Base-by-base conservation (phyloP, 176 grass and related monocot genomes). In the Bothriochloa decipiens region DNA sequence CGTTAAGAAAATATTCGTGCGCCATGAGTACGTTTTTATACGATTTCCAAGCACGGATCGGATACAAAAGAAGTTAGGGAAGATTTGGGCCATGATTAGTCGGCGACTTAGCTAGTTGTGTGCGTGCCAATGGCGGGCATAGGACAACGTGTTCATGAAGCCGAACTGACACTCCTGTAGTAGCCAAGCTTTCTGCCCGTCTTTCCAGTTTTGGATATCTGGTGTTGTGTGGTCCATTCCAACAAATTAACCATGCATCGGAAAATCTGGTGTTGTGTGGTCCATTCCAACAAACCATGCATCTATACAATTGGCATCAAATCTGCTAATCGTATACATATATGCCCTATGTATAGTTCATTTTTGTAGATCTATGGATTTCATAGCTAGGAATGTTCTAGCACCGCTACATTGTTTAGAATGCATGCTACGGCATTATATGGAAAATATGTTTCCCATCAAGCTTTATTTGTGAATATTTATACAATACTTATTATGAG, bases 1-100 rank as follows among this genome's bases (percentile, higher is more conserved):
- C 43, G 81, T 79, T 79, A 84, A 65, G 35, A 74, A 83, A 84
- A 72, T 84, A 67, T 88, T 88, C 33, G 27, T 66, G 35, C 25
- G 35, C 25, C 45, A 62, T 74, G 46, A 43, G 35, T 36, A 36
- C 35, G 50, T 33, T 67, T 65, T 75, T 75, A 75, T 74, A 74
- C 49, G 46, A 65, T 88, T 46, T 68, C 73, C 87, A 84, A 3
- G 29, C 29, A 32, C 29, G 35, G 35, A 36, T 36, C 17, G 5
- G 74, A 84, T 88, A 79, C 33, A 84, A 88, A 80, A 32, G 29
- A 32, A 32, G 29, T 32, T 32, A 1, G 29, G 29, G 29, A 32
- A 32, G 29, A 32, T 32, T 32, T 32, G 29, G 29, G 29, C 29
- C 29, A 32, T 32, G 29, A 32, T 32, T 32, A 32, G 2, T 32